Base-by-base conservation (phyloP, 306 rosid genomes). In the Citrullus colocynthis region DNA sequence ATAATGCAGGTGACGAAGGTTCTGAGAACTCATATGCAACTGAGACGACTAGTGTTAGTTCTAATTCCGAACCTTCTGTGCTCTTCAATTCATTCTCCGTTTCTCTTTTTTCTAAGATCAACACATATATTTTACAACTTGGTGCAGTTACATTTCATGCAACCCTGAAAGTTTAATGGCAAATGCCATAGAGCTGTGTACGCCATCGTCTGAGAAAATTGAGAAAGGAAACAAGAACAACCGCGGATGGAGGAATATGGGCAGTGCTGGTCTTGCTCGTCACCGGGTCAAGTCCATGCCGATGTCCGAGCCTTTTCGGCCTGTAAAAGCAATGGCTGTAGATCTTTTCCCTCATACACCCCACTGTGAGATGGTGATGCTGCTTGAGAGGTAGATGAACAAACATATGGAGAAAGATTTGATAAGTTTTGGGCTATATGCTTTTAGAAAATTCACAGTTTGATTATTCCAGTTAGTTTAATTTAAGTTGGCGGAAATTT, bases 361-460 rank as follows among this genome's bases (percentile, higher is more conserved):
- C 24, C 99, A 91, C 82, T 92, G 97, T 70, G 97, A 95, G 83
- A 78, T 91, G 92, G 93, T 95, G 85, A 95, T 95, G 99, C 96
- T 95, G 42, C 91, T 95, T 34, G 97, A 91, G 86, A 88, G 97
- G 87, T 95, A 88, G 84, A 51, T 76, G 30, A 69, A 45, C 51
- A 21, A 59, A 24, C 10, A 15, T 28, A 58, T 24, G 57, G 45
- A 39, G 55, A 17, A 9, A 21, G 60, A 64, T 17, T 78, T 16
- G 56, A 18, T 24, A 13, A 16, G 55, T 56, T 62, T 39, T 67
- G 17, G 9, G 74, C 36, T 1, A 17, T 3, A 18, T 39, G 51
- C 52, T 66, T 30, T 17, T 41, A 24, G 57, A 28, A 70, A 44
- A 70, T 24, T 70, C 2, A 45, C 21, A 20, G 36, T 21, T 62